Conservation (phyloP, 1,284 basidiomycete genomes). For the Cryptococcus hybrid region DNA sequence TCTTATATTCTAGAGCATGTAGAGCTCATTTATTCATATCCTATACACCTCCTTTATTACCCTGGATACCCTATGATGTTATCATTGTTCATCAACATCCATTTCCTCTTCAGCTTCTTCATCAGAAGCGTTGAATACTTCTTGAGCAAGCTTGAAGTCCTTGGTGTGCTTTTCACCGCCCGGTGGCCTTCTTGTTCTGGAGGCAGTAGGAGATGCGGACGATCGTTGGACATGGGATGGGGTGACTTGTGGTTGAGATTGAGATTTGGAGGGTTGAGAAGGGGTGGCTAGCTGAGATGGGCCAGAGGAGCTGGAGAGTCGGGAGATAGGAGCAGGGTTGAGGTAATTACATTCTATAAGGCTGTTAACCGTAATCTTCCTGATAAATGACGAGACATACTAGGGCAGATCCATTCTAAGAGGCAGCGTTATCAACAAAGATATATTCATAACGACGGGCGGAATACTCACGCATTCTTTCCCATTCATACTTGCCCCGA, state of each 20-base stretch:
- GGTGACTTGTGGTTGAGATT: constrained; percentile 2
- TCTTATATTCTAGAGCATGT: too few relatives aligned
- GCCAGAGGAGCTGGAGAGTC: constrained; percentile 2
- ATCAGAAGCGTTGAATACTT: constrained; percentile 32
- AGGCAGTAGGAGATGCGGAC: constrained; percentile 2
- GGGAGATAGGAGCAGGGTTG: constrained; percentile 40
- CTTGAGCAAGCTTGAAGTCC: constrained; percentile 35
- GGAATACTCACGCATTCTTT: constrained; percentile 73
- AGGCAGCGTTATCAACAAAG: constrained; percentile 3
- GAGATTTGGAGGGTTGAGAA: background rate
- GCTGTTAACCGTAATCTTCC: constrained; percentile 5
- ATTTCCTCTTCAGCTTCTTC: constrained; percentile 22
- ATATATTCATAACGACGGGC: background rate
- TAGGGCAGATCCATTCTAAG: constrained; percentile 48
- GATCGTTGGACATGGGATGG: constrained; percentile 5
- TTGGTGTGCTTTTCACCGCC: constrained; percentile 30
- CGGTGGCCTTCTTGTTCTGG: constrained; percentile 4
- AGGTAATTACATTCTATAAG: constrained; percentile 42
- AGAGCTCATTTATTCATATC: too few relatives aligned
- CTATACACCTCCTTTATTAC: too few relatives aligned
- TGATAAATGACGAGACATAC: constrained; percentile 9
- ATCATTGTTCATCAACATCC: constrained; percentile 11
- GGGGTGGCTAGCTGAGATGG: background rate
- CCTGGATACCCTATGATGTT: too few relatives aligned
- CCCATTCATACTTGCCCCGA: constrained; percentile 81